These are phyloP conservation scores for Hordeum marinum DNA, from an alignment of 176 grass and related monocot species.

Conservation along the genomic window DNA sequence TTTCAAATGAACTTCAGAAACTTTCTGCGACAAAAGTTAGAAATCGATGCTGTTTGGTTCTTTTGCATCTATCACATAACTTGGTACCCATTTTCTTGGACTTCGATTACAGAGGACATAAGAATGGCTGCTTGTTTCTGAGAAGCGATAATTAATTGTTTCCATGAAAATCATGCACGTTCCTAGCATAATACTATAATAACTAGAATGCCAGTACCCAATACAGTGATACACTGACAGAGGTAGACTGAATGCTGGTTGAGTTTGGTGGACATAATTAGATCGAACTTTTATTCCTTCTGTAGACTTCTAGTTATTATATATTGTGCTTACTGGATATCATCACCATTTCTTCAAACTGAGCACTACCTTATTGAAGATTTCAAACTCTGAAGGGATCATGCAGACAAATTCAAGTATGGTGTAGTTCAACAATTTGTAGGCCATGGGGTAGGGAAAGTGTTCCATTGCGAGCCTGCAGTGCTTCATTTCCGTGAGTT, in stretches of 20 bases:
- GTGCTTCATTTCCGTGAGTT: slow-evolving; percentile 88
- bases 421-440: slow-evolving; percentile 82
- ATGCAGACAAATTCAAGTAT: slow-evolving; percentile 80
- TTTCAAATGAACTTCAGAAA: not conserved
- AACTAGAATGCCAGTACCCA: not conserved
- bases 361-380: not conserved
- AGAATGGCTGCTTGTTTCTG: not conserved
- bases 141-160: not conserved
- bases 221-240: not conserved
- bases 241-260: not conserved
- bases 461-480: slow-evolving; percentile 85
- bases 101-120: not conserved
- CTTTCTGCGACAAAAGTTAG: not conserved
- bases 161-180: not conserved
- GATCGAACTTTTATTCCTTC: not conserved
- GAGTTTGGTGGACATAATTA: not conserved
- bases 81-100: not conserved
- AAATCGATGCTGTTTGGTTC: not conserved
- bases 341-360: slow-evolving; percentile 1
- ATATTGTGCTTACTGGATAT: not conserved
- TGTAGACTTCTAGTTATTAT: not conserved
- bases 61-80: not conserved
- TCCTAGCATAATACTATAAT: too few relatives aligned
- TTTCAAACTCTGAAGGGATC: slow-evolving; percentile 53
- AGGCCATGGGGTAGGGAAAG: slow-evolving; percentile 83